phyloP scores from a whole-genome alignment of 2,329 filamentous ascomycete species.

The Didymella glomerata region DNA sequence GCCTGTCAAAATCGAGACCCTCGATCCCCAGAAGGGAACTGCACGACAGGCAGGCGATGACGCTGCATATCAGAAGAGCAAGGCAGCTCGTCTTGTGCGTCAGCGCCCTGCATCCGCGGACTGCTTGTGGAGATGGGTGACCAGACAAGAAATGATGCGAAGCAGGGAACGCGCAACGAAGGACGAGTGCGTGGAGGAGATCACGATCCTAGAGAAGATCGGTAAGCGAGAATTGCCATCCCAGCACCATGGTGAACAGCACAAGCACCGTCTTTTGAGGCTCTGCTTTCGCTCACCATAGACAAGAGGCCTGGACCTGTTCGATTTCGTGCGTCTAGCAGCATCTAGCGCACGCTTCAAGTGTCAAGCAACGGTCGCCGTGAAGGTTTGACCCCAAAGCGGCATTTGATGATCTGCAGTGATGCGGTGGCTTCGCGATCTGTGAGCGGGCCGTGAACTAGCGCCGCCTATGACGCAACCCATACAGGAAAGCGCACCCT shows the following conservation, averaged over 20 bases:
- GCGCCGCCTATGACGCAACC: constrained; percentile 31
- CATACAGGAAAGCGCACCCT: constrained; percentile 12
- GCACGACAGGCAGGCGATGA: background rate
- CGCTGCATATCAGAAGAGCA: background rate
- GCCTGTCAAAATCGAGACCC: constrained; percentile 5
- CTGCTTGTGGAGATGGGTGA: constrained; percentile 9
- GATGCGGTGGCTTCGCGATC: constrained; percentile 25
- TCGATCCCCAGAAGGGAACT: background rate
- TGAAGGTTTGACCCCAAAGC: constrained; percentile 11
- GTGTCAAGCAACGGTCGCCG: constrained; percentile 5
- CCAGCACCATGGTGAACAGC: constrained; percentile 15
- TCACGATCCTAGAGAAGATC: constrained; percentile 21
- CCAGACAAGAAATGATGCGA: constrained; percentile 15
- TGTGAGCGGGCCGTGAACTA: constrained; percentile 26
- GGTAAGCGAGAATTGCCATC: constrained; percentile 28
- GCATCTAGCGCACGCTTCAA: constrained; percentile 5
- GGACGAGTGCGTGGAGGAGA: constrained; percentile 3
- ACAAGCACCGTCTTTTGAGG: constrained; percentile 8
- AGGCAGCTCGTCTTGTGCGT: constrained; percentile 11
- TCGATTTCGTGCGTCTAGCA: background rate
- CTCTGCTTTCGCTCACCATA: background rate
- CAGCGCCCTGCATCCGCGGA: constrained; percentile 15
- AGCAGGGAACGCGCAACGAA: constrained; percentile 19
- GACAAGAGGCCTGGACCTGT: background rate
- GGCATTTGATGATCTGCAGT: constrained; percentile 16